Evolutionary conservation across 1,284 basidiomycete species (phyloP), one percentile per base, ranked within the genome.

Genomic region (Ceratobasidium papillatum): DNA sequence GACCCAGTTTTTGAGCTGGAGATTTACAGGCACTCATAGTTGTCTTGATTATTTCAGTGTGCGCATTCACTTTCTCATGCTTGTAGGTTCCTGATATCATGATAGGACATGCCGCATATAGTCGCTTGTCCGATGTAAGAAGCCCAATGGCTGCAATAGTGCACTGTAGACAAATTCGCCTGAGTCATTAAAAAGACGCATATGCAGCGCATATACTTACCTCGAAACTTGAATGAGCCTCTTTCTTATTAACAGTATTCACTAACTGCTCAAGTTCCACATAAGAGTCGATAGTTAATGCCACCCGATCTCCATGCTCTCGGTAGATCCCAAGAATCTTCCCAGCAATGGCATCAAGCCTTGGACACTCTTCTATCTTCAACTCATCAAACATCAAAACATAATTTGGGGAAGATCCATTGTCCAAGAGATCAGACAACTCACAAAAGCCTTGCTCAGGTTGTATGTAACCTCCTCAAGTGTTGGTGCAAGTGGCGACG

Each of bases 71-170:
- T 38, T 65, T 69, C 74, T 83, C 81, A 3, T 65, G 62, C 61
- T 82, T 82, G 75, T 81, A 82, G n/a, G 80, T 78, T 7, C 80
- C 80, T 11, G 81, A 82, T 9, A 81, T 62, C 0, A 81, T 58
- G 14, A 82, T 74, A 2, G 80, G 80, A 0, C 79, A 77, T 52
- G 77, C 79, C 47, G 74, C 74, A 68, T 81, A 81, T 2, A 80
- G 62, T 8, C 78, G 76, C 32, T 76, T 49, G 7, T 63, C 25
- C 17, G 2, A 8, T 14, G 61, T 27, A 1, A 63, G 41, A 11
- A 81, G 52, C 0, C 80, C 80, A 9, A 82, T 19, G 0, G 80
- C 81, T 12, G 75, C 77, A 61, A 82, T 75, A 1, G 81, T 81
- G 14, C 78, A 79, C 81, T 81, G 71, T 41, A 7, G 19, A 3